Conservation (phyloP, 2,329 filamentous ascomycete species). For the Epichloe amarillans region DNA sequence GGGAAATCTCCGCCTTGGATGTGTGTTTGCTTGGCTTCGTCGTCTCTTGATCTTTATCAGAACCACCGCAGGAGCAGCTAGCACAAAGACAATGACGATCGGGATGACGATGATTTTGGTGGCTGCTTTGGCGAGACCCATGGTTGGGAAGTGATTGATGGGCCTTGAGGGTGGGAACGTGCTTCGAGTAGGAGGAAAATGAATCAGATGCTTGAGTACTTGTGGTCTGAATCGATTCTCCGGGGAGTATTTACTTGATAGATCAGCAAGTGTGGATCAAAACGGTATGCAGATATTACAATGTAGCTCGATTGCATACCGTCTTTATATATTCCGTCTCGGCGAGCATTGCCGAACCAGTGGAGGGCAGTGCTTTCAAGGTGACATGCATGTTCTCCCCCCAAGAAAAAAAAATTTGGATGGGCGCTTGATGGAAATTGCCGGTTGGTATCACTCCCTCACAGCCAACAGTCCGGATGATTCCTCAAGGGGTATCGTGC, state of each 20-base stretch:
- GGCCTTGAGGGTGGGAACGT: too few relatives aligned
- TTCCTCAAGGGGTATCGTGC: neutral
- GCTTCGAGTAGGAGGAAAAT: too few relatives aligned
- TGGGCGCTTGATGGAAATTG: neutral
- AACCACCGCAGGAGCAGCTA: neutral
- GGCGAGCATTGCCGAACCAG: neutral
- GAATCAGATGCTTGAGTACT: too few relatives aligned
- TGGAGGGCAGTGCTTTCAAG: neutral
- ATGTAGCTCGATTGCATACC: neutral
- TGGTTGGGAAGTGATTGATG: neutral
- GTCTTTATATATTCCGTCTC: neutral
- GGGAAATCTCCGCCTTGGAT: neutral
- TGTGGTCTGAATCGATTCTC: too few relatives aligned
- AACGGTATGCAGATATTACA: neutral
- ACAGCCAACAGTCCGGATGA: neutral
- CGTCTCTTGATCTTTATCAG: neutral
- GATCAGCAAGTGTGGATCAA: neutral
- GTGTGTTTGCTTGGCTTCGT: neutral
- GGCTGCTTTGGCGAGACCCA: constrained; percentile 2
- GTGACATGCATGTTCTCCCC: neutral
- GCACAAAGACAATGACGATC: neutral
- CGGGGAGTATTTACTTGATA: too few relatives aligned
- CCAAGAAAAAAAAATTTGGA: neutral
- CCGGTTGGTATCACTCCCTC: neutral
- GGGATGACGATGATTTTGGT: neutral